Conservation (phyloP, 2,329 filamentous ascomycete genomes). For the Aureobasidium lini region DNA sequence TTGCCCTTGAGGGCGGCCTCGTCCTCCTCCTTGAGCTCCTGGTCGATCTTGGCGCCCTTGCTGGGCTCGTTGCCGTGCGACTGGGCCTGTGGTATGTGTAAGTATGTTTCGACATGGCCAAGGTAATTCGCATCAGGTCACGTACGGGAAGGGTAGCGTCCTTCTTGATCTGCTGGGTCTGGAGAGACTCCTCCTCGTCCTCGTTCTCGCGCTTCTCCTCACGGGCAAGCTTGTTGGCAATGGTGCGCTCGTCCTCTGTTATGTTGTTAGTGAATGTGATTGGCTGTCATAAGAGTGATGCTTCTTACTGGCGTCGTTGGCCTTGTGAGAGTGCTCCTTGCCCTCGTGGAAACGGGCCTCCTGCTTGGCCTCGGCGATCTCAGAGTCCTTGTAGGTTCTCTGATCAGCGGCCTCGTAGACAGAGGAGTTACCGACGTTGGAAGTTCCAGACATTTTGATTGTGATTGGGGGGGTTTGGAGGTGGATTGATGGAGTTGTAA, state of each 20-base stretch:
- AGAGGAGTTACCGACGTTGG: constrained; percentile 53
- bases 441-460: constrained; percentile 45
- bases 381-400: constrained; percentile 44
- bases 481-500: constrained; percentile 7
- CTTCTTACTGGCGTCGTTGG: constrained; percentile 62
- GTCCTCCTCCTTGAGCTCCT: constrained; percentile 61
- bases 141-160: constrained; percentile 49
- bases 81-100: constrained; percentile 41
- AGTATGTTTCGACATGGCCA: not conserved
- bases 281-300: not conserved
- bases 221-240: constrained; percentile 62
- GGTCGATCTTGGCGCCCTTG: constrained; percentile 64
- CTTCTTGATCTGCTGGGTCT: constrained; percentile 40
- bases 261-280: constrained; percentile 8
- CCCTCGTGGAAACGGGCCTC: constrained; percentile 64
- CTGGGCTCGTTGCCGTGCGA: constrained; percentile 67
- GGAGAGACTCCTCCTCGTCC: constrained; percentile 27
- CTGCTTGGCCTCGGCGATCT: constrained; percentile 38
- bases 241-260: constrained; percentile 61
- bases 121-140: not conserved
- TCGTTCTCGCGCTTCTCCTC: constrained; percentile 50
- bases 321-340: constrained; percentile 58
- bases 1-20: constrained; percentile 57
- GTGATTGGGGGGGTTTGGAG: not conserved
- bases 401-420: constrained; percentile 76